A percentile compares a stretch with the other conserved stretches of the same genome.
Evolutionary conservation across 2,329 filamentous ascomycete genomes (phyloP).

Genomic region (Cladosporium sp.): DNA sequence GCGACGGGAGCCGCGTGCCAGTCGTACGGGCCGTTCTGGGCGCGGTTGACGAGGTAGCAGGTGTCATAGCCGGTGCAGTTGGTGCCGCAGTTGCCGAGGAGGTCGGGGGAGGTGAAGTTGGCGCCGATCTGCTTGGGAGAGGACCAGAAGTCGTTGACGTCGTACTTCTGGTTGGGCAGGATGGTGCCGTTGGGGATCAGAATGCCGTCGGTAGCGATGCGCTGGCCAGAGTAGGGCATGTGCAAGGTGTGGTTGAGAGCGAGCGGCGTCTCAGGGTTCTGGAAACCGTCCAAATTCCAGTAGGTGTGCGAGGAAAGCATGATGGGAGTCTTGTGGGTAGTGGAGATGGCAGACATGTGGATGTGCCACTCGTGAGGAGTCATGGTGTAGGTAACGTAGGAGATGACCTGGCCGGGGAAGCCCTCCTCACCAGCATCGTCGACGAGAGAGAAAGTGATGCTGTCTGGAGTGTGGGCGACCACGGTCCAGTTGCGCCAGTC

Average conservation of each 20-base stretch:
- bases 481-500: conserved; percentile 72
- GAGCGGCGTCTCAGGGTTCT: conserved; percentile 63
- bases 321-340: conserved; percentile 73
- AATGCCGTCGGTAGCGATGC: conserved; percentile 60
- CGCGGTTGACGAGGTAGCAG: conserved; percentile 66
- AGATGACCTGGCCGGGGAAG: conserved; percentile 73
- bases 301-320: conserved; percentile 75
- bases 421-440: conserved; percentile 71
- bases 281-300: conserved; percentile 79
- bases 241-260: conserved; percentile 69
- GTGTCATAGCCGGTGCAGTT: conserved; percentile 83
- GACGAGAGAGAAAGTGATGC: conserved; percentile 71
- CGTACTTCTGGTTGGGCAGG: conserved; percentile 60
- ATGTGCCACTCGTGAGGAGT: conserved; percentile 65
- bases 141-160: conserved; percentile 79
- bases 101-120: conserved; percentile 58
- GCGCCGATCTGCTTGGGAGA: conserved; percentile 73
- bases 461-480: conserved; percentile 60
- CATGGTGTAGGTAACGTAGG: conserved; percentile 70
- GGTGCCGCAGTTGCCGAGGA: conserved; percentile 71
- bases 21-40: conserved; percentile 53
- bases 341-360: conserved; percentile 66
- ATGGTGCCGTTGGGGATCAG: conserved; percentile 55
- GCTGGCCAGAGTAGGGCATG: conserved; percentile 68
- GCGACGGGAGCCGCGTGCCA: conserved; percentile 63